These are phyloP conservation scores for Diaporthe longicolla DNA, from an alignment of 2,329 filamentous ascomycete genomes.

Conservation along the genomic window DNA sequence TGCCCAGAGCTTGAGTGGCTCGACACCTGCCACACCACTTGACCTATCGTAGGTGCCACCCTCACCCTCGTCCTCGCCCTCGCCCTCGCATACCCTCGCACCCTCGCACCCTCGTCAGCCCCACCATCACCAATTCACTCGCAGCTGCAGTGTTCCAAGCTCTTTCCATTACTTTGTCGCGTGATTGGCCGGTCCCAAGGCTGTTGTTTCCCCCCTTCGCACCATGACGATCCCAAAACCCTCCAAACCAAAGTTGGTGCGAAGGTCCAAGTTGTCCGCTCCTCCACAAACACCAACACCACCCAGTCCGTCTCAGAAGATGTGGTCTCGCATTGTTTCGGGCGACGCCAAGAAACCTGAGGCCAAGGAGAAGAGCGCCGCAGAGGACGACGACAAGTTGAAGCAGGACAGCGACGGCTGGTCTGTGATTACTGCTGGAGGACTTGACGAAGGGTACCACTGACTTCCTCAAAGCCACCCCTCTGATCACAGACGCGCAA, in stretches of 20 bases:
- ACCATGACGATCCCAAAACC: constrained; percentile 24
- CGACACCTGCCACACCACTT: constrained; percentile 72
- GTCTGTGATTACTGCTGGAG: background rate
- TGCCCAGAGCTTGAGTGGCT: constrained; percentile 75
- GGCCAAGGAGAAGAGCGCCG: background rate
- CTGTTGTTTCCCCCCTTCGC: constrained; percentile 17
- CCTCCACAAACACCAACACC: constrained; percentile 3
- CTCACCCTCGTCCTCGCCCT: too few relatives aligned
- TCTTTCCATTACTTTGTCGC: constrained; percentile 1
- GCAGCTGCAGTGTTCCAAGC: background rate
- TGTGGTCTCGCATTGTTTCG: constrained; percentile 36
- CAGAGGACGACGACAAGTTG: background rate
- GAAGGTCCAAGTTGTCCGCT: constrained; percentile 15
- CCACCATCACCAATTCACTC: constrained; percentile 27
- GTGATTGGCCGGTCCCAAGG: background rate
- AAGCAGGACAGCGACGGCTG: background rate
- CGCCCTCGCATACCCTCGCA: too few relatives aligned
- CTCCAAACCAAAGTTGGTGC: constrained; percentile 37
- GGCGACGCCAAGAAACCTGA: constrained; percentile 19
- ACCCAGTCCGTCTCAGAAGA: constrained; percentile 11
- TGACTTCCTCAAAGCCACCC: constrained; percentile 13
- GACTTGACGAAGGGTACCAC: constrained; percentile 42
- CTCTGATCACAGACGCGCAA: background rate
- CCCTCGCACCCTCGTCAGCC: constrained; percentile 35
- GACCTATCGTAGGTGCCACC: constrained; percentile 73